These are phyloP conservation scores for Fusarium chaquense DNA, from an alignment of 2,329 filamentous ascomycete genomes.

Conservation along the genomic window DNA sequence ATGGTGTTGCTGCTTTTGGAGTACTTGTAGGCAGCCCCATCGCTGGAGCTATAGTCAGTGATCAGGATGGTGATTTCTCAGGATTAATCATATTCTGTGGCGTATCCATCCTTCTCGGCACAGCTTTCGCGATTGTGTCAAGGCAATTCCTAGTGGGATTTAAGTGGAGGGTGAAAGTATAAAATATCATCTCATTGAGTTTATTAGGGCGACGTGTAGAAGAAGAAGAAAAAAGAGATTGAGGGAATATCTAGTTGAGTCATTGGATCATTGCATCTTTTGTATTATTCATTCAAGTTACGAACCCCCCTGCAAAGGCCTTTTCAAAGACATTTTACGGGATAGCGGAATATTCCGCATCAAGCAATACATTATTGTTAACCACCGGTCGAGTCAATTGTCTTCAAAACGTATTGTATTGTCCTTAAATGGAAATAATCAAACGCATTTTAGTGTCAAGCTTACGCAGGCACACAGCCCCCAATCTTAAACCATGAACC, in stretches of 20 bases:
- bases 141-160: background rate
- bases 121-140: background rate
- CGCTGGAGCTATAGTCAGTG: conserved; percentile 34
- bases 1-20: conserved; percentile 25
- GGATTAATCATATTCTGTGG: conserved; percentile 13
- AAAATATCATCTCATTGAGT: background rate
- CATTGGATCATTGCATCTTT: too few species aligned
- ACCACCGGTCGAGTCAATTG: too few species aligned
- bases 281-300: too few species aligned
- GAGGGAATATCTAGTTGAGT: too few species aligned
- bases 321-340: too few species aligned
- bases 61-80: background rate
- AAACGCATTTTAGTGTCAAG: background rate
- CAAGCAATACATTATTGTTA: too few species aligned
- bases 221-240: too few species aligned
- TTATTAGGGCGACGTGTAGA: rapidly evolving
- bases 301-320: too few species aligned
- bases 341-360: too few species aligned
- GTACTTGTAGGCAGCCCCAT: conserved; percentile 41
- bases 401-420: background rate
- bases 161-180: background rate
- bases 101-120: background rate
- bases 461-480: background rate
- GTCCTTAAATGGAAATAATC: background rate
- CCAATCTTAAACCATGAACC: background rate